Evolutionary conservation across 2,329 filamentous ascomycete genomes (phyloP).

Genomic region (Chaetomiaceae sp.): DNA sequence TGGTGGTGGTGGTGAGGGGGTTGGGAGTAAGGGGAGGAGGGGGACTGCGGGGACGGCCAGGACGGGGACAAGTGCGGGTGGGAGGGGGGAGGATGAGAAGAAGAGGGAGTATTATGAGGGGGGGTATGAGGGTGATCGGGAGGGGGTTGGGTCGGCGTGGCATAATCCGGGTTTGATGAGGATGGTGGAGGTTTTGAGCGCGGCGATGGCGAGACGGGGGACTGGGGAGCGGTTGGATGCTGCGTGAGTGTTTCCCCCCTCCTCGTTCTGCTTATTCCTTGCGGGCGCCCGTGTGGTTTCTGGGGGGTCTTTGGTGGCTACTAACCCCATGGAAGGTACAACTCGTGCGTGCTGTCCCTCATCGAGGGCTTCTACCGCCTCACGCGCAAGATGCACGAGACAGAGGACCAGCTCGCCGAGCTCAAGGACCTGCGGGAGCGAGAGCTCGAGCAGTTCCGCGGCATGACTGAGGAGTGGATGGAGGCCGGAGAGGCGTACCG

Average conservation of each 20-base stretch:
- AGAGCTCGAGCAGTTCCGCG: constrained; percentile 34
- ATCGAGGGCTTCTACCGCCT: constrained; percentile 35
- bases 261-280: too few species aligned
- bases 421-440: constrained; percentile 28
- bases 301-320: neutral
- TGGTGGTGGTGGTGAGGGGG: neutral
- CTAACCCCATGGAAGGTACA: constrained; percentile 30
- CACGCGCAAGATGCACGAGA: constrained; percentile 22
- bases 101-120: neutral
- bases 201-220: constrained; percentile 32
- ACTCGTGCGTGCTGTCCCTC: constrained; percentile 37
- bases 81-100: too few species aligned
- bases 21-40: neutral
- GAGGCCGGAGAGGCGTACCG: constrained; percentile 35
- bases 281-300: too few species aligned
- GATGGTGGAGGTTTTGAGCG: constrained; percentile 42
- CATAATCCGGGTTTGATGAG: constrained; percentile 41
- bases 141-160: constrained; percentile 25
- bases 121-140: neutral
- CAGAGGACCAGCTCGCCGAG: constrained; percentile 26
- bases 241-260: constrained; percentile 8
- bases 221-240: constrained; percentile 8
- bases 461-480: constrained; percentile 36
- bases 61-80: too few species aligned
- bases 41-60: too few species aligned